Base-by-base conservation (phyloP, 2,329 filamentous ascomycete species). In the Aureobasidium sp. region DNA sequence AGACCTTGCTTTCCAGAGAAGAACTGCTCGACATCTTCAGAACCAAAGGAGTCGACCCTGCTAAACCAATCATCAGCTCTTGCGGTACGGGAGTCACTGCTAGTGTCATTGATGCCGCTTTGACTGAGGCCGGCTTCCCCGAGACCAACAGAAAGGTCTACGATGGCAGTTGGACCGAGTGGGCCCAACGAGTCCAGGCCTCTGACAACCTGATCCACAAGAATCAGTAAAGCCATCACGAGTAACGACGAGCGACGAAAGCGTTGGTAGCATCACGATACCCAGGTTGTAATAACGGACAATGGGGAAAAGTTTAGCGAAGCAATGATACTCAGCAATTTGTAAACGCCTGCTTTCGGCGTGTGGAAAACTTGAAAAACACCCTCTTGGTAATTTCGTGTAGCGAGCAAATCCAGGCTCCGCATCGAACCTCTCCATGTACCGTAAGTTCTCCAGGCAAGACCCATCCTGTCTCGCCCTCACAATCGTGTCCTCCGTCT, bases 11-110 rank as follows among this genome's bases (percentile, higher is more conserved):
- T 21, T 82, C 90, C 0, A 78, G 81, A 0, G 83, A 88, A 13
- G 80, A 93, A 73, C 77, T 99, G 51, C 81, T 80, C 67, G 82
- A 86, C 69, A 71, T 97, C 17, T 94, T 99, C 69, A 79, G 88
- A 71, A 78, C 80, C n/a, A 93, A 88, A 70, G 87, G 90, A 0
- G 77, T 99, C 9, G 86, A 96, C 70, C 84, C 88, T 0, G 79
- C 80, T 29, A 90, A 87, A 72, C 88, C 92, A 3, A 89, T 96
- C 65, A 87, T 97, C 67, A 88, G 85, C 53, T 93, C 84, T 68
- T 99, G 94, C 68, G 94, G 94, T 13, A 96, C 92, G 7, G 94
- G 94, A 35, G 93, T 99, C 55, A 97, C 92, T 11, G 94, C 94
- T 8, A 90, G 89, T 19, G 84, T 96, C 45, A 84, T 99, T 43